Evolutionary conservation across 2,329 filamentous ascomycete species (phyloP).

Genomic region (Fusarium lateritium): DNA sequence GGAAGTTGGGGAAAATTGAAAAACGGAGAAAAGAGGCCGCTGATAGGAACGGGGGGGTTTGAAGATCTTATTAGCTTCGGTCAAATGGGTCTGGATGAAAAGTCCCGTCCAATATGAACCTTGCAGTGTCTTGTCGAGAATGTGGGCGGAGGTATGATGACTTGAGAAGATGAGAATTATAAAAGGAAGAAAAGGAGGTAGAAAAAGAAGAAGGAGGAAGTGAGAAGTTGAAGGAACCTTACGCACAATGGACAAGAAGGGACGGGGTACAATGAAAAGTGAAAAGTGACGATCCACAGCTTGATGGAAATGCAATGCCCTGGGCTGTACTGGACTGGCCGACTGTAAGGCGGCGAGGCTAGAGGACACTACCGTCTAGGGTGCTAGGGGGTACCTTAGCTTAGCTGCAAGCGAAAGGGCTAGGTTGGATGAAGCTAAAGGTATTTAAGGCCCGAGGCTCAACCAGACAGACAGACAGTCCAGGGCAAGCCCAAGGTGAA

Average conservation of each 20-base stretch:
- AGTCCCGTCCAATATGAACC: constrained; percentile 21
- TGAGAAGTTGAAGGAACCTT: constrained; percentile 23
- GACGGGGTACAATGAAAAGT: constrained; percentile 43
- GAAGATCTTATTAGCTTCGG: constrained; percentile 41
- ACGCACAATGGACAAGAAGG: constrained; percentile 14
- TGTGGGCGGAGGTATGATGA: not conserved
- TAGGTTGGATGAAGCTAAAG: constrained; percentile 31
- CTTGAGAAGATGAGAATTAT: constrained; percentile 12
- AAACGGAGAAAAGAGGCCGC: constrained; percentile 38
- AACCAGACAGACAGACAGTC: constrained; percentile 14
- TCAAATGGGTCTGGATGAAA: constrained; percentile 22
- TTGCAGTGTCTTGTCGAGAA: not conserved
- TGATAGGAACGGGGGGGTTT: constrained; percentile 38
- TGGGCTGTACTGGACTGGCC: constrained; percentile 23
- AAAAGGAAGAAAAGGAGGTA: constrained; percentile 13
- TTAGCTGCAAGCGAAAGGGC: constrained; percentile 33
- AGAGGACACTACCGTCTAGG: constrained; percentile 11
- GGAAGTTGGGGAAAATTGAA: constrained; percentile 28
- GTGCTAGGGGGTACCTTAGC: constrained; percentile 29
- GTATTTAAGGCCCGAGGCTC: constrained; percentile 27
- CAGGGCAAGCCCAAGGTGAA: not conserved
- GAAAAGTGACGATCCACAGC: constrained; percentile 50
- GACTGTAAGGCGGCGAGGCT: constrained; percentile 39
- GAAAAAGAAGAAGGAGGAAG: constrained; percentile 16
- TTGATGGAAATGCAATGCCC: constrained; percentile 18